Base-by-base conservation (phyloP, 768 basidiomycete species). In the Amanita polypyramis region DNA sequence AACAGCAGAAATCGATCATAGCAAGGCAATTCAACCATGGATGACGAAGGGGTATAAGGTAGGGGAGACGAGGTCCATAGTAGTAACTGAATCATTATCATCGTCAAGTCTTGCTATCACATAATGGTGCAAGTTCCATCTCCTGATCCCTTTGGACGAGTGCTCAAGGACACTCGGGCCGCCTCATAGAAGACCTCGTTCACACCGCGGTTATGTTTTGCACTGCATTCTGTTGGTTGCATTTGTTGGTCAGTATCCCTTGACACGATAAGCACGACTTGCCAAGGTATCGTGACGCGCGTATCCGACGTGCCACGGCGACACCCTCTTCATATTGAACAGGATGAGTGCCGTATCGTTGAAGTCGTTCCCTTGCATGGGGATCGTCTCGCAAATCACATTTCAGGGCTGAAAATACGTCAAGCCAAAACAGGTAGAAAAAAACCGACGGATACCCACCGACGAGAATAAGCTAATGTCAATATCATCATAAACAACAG, bases 151-250 rank as follows among this genome's bases (percentile, higher is more conserved):
- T 80, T 85, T n/a, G 82, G 65, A 37, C 83, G 75, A 19, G 84
- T 83, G 52, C 75, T 79, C 49, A 93, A 65, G 21, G 89, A 87
- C 9, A 91, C 88, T 2, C 89, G 79, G 0, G 89, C 90, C 4
- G 88, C 87, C 61, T 97, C 95, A 55, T 87, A 77, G 58, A 98
- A 93, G 7, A 94, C 92, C 61, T 98, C 94, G 23, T 79, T 73
- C 9, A 98, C 93, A 3, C 95, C 95, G 41, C 95, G 79, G 55
- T 96, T 94, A 59, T 95, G 92, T 64, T 97, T 97, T 6, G 95
- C 93, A 54, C 92, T 95, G 61, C 95, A 97, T 72, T 98, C 94
- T 96, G 57, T 2, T 17, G 10, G 12, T 14, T n/a, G 11, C 27
- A 25, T 50, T 43, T 27, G 39, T 7, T 20, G 14, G 21, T 21